Conservation (phyloP, 805 yeast species). For the Kuraishia capsulata region DNA sequence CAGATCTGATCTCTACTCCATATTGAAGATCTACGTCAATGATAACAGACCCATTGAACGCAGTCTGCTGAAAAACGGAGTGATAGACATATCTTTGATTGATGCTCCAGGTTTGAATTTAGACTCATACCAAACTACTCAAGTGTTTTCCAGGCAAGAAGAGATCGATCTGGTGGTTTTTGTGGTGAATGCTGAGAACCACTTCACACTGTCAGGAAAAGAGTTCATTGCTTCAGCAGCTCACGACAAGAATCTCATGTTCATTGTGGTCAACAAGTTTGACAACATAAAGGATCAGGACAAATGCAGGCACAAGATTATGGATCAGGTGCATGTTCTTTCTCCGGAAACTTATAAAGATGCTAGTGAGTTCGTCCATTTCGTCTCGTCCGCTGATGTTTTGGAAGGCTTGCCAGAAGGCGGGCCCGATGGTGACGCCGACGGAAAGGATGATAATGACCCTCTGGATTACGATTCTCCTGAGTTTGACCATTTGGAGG, state of each 20-base stretch:
- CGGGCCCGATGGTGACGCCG: conserved; percentile 28
- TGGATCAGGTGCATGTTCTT: conserved; percentile 76
- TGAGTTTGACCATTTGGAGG: conserved; percentile 77
- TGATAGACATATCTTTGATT: conserved; percentile 82
- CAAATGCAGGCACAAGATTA: conserved; percentile 65
- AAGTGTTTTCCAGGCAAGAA: conserved; percentile 91
- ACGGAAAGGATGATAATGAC: conserved; percentile 21
- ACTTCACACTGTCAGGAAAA: conserved; percentile 86
- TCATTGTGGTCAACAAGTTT: conserved; percentile 89
- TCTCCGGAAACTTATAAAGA: conserved; percentile 90
- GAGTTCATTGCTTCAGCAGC: conserved; percentile 90
- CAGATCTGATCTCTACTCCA: conserved; percentile 58
- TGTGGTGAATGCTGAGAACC: conserved; percentile 94
- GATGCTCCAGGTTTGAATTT: conserved; percentile 97
- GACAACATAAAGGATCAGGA: conserved; percentile 79
- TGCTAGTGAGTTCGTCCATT: conserved; percentile 87
- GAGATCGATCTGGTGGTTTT: conserved; percentile 94
- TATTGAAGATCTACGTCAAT: conserved; percentile 73
- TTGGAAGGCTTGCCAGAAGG: conserved; percentile 26
- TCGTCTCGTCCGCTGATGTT: conserved; percentile 60
- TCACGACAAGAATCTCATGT: conserved; percentile 82
- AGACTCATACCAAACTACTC: conserved; percentile 90
- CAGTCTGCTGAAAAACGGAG: conserved; percentile 78
- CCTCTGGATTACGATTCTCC: conserved; percentile 33
- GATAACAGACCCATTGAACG: conserved; percentile 62